Conservation (phyloP, 2,329 filamentous ascomycete genomes). For the Ceratocystis alfenasii region DNA sequence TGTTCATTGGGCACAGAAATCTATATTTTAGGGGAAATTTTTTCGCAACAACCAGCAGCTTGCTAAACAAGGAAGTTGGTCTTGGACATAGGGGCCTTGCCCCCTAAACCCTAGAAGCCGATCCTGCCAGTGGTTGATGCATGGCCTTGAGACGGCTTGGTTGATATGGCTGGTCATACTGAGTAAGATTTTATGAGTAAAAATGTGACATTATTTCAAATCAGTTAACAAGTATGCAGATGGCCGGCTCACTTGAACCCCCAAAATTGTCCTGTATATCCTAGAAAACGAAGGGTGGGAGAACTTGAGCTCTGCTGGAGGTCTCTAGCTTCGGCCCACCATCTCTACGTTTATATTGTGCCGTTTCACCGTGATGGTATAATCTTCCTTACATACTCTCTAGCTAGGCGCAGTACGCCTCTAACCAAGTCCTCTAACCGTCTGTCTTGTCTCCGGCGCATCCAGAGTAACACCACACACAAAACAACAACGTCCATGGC, state of each 20-base stretch:
- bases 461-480: slow-evolving; percentile 54
- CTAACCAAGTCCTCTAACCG: slow-evolving; percentile 63
- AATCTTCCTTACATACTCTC: slow-evolving; percentile 48
- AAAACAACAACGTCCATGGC: slow-evolving; percentile 58
- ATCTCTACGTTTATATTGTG: background rate
- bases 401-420: slow-evolving; percentile 44
- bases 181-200: too few species aligned
- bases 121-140: too few species aligned
- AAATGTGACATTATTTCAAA: background rate
- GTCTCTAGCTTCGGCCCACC: background rate
- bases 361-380: slow-evolving; percentile 41
- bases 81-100: too few species aligned
- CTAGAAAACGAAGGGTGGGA: slow-evolving; percentile 15
- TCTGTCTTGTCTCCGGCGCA: slow-evolving; percentile 58
- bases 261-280: slow-evolving; percentile 24
- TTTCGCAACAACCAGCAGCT: too few species aligned
- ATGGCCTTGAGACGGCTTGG: too few species aligned
- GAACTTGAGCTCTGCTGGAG: slow-evolving; percentile 10
- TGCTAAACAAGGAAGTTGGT: too few species aligned
- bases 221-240: background rate
- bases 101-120: too few species aligned
- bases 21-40: too few species aligned
- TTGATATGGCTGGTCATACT: too few species aligned
- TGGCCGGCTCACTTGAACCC: background rate
- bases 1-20: too few species aligned